Evolutionary conservation across 1,284 basidiomycete species (phyloP), one percentile per base, ranked within the genome.

Genomic region (Marasmius oreades): DNA sequence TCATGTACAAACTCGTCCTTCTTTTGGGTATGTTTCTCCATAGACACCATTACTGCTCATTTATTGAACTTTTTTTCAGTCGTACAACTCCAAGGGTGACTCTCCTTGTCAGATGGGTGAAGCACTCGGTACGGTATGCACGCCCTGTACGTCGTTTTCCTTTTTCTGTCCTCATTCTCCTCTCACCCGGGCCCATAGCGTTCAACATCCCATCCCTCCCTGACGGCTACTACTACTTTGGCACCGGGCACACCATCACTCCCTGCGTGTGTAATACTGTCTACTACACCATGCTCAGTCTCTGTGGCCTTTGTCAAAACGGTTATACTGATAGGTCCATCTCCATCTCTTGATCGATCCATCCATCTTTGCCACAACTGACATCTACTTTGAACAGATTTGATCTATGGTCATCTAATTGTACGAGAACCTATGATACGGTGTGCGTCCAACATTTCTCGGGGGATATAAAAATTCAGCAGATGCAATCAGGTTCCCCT

Each of bases 301-400:
- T 53, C 16, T 53, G 52, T 23, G 43, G 42, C 5, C 37, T 31
- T 18, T 53, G 52, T 45, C 36, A 53, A 34, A 42, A 24, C 16
- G 52, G 42, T 23, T 16, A 2, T 3, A 14, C 52, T 18, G 52
- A 34, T 2, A 20, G 10, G 52, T n/a, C n/a, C n/a, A n/a, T n/a
- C n/a, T 53, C 20, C 23, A 37, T 42, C 26, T 39, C 20, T 7
- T 20, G n/a, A 14, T 26, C 6, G n/a, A 4, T 39, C 18, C 14
- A 16, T 43, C 4, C 5, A 36, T 20, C 7, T 4, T 23, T 10
- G n/a, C n/a, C 36, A 23, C 26, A 5, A 11, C 22, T 20, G 22
- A 45, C 14, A 4, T 63, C 2, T 63, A 77, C 33, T 60, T 73
- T 34, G 2, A 42, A 42, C 39, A 50, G 47, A n/a, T 50, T 50